phyloP scores from a whole-genome alignment of 2,329 filamentous ascomycete genomes.

The Lithohypha guttulata region DNA sequence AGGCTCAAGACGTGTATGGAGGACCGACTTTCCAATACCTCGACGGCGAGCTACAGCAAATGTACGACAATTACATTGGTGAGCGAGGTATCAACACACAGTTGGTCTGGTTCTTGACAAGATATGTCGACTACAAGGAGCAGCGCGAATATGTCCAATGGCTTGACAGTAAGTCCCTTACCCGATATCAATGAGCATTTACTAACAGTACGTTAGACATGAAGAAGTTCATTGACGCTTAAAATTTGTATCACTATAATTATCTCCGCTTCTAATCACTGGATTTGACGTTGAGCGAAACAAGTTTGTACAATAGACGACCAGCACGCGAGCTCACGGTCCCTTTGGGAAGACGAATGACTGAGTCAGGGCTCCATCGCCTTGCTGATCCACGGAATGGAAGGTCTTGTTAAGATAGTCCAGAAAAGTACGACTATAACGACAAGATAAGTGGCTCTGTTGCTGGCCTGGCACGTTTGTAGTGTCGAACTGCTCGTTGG shows the following conservation, averaged over 20 bases:
- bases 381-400: no score
- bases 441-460: no score
- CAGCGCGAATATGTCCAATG: constrained; percentile 91
- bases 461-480: no score
- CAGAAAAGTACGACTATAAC: no score
- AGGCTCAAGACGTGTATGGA: constrained; percentile 68
- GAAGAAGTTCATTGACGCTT: constrained; percentile 73
- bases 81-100: constrained; percentile 83
- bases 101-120: constrained; percentile 80
- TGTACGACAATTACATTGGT: constrained; percentile 88
- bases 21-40: constrained; percentile 89
- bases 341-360: no score
- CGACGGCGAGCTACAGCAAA: constrained; percentile 86
- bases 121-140: constrained; percentile 98
- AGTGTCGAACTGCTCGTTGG: no score
- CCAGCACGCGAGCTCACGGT: no score
- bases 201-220: constrained; percentile 44
- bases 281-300: no score
- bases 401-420: no score
- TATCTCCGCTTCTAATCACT: constrained; percentile 2
- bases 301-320: no score
- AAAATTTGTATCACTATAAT: constrained; percentile 17
- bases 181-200: constrained; percentile 9
- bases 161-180: constrained; percentile 52
- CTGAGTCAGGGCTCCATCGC: no score